A percentile compares a stretch with the other conserved stretches of the same genome.
phyloP scores from a whole-genome alignment of 495 filamentous ascomycete species.

The Neurospora tetrasperma region DNA sequence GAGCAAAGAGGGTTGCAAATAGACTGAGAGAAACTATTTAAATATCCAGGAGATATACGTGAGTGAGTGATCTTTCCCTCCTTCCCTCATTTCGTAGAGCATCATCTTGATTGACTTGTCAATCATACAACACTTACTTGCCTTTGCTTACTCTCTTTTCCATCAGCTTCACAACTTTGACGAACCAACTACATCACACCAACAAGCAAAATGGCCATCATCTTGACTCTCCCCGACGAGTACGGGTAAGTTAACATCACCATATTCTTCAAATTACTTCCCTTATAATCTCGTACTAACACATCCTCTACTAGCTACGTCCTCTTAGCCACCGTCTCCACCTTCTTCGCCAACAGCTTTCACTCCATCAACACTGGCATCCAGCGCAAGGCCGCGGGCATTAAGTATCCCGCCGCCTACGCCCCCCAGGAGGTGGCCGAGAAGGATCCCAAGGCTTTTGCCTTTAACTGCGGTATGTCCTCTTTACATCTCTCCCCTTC shows the following conservation, averaged over 20 bases:
- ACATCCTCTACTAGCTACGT: constrained; percentile 32
- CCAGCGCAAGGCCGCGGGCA: constrained; percentile 43
- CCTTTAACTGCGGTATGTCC: constrained; percentile 39
- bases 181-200: background rate
- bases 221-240: constrained; percentile 23
- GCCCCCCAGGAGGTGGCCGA: constrained; percentile 47
- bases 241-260: constrained; percentile 30
- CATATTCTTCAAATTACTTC: background rate
- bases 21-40: background rate
- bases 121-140: background rate
- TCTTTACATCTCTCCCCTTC: background rate
- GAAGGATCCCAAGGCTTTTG: constrained; percentile 40
- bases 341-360: constrained; percentile 44
- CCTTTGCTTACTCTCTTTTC: background rate
- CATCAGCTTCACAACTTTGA: background rate
- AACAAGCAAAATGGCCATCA: constrained; percentile 16
- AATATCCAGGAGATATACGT: background rate
- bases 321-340: constrained; percentile 49
- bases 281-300: background rate
- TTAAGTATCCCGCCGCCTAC: constrained; percentile 57
- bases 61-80: background rate
- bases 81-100: background rate
- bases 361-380: constrained; percentile 38
- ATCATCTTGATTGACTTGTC: background rate
- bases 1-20: background rate